These are phyloP conservation scores for Fistulifera solaris DNA, from an alignment of 108 stramenopile species.

Conservation along the genomic window DNA sequence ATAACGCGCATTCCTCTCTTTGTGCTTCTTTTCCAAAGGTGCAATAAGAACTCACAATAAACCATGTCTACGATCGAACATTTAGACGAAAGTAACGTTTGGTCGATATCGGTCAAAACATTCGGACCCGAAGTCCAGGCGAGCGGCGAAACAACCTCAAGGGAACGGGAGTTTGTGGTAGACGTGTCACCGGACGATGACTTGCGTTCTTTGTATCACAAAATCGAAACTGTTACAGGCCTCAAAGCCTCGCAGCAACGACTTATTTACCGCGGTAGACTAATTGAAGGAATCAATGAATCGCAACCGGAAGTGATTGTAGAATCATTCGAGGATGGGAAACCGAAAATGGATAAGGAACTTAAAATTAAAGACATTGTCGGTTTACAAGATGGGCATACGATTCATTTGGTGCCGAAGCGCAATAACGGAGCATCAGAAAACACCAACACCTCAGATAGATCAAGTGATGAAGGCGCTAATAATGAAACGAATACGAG, in stretches of 20 bases:
- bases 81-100: background rate
- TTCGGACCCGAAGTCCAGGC: conserved; percentile 26
- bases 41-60: no score
- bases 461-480: background rate
- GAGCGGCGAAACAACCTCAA: background rate
- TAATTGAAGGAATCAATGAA: conserved; percentile 25
- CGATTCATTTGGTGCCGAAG: conserved; percentile 77
- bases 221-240: conserved; percentile 63
- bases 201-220: conserved; percentile 27
- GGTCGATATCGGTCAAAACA: conserved; percentile 49
- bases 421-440: conserved; percentile 6
- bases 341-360: background rate
- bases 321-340: background rate
- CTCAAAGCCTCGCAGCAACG: conserved; percentile 58
- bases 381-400: conserved; percentile 73
- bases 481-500: background rate
- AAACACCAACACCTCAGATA: conserved; percentile 1
- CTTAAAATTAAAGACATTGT: conserved; percentile 54
- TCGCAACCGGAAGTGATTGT: conserved; percentile 4
- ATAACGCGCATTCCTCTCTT: no score
- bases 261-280: conserved; percentile 75
- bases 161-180: conserved; percentile 37
- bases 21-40: no score
- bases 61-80: no score
- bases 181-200: conserved; percentile 54